Evolutionary conservation across 768 basidiomycete species (phyloP).

Genomic region (Pulveroboletus sp.): DNA sequence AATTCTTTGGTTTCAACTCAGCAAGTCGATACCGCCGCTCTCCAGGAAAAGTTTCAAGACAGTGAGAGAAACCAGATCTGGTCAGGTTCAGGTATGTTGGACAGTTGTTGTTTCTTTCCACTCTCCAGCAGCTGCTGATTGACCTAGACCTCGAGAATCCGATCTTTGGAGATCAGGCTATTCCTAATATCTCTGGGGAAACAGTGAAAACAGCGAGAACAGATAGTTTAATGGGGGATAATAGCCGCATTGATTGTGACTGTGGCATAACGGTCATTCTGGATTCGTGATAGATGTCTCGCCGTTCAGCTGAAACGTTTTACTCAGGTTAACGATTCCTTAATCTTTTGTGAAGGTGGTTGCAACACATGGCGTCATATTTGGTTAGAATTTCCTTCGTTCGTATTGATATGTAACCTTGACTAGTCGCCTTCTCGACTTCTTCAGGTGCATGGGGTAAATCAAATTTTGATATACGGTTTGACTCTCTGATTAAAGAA

Average conservation of each 20-base stretch:
- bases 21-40: slow-evolving; percentile 38
- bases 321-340: slow-evolving; percentile 50
- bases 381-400: slow-evolving; percentile 46
- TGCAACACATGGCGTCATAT: slow-evolving; percentile 73
- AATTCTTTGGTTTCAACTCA: slow-evolving; percentile 23
- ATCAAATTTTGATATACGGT: background rate
- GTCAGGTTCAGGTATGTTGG: slow-evolving; percentile 46
- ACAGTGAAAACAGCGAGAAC: slow-evolving; percentile 4
- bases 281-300: background rate
- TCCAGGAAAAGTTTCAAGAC: slow-evolving; percentile 28
- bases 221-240: slow-evolving; percentile 20
- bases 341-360: slow-evolving; percentile 63
- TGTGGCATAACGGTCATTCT: slow-evolving; percentile 53
- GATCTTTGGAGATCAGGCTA: slow-evolving; percentile 10
- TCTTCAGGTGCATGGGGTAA: slow-evolving; percentile 38
- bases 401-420: background rate
- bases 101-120: slow-evolving; percentile 23
- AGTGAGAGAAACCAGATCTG: slow-evolving; percentile 2
- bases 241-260: slow-evolving; percentile 56
- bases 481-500: background rate
- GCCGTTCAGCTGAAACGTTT: background rate
- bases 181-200: background rate
- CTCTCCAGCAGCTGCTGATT: background rate
- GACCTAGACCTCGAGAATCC: slow-evolving; percentile 33
- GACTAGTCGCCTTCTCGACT: background rate